Evolutionary conservation across 257 asterid genomes (phyloP), one percentile per base, ranked within the genome.

Genomic region (Salvia hispanica): DNA sequence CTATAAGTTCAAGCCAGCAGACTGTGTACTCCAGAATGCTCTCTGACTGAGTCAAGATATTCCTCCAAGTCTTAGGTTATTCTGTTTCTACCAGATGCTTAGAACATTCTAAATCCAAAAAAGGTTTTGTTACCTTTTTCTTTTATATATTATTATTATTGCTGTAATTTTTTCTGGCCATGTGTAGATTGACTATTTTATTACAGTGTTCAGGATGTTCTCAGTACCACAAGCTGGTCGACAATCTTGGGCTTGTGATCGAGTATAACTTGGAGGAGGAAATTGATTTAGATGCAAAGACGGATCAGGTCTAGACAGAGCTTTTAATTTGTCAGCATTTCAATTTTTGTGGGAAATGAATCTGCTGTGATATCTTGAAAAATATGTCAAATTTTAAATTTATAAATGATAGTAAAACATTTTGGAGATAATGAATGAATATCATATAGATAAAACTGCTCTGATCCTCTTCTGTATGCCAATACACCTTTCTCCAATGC

Each of bases 181-280:
- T 9, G 4, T 43, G 42, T 13, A 13, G 36, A 48, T 74, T 56
- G 46, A 47, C 70, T 70, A 62, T 65, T 59, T 25, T 69, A 28
- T 79, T 70, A 67, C 86, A 93, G 97, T 94, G 99, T 76, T 69
- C 96, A 62, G 96, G 99, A 45, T 94, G 99, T 77, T 77, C 90
- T 72, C 75, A 78, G 80, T 83, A 91, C 83, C 96, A 94, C 87
- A 88, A 83, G 84, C 76, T 94, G 70, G 97, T 84, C 15, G 96
- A 94, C 88, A 94, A 94, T 78, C 99, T 91, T 50, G 96, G 93
- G 50, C 91, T 91, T 67, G 91, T 87, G 61, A 80, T 84, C 36
- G 95, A 90, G 77, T 88, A 90, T 86, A 83, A 86, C 72, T 81
- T 90, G 57, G 80, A 73, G 77, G 93, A 87, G 66, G 94, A 83